Evolutionary conservation across 495 filamentous ascomycete genomes (phyloP).

Genomic region (Penicillium malachiteum): DNA sequence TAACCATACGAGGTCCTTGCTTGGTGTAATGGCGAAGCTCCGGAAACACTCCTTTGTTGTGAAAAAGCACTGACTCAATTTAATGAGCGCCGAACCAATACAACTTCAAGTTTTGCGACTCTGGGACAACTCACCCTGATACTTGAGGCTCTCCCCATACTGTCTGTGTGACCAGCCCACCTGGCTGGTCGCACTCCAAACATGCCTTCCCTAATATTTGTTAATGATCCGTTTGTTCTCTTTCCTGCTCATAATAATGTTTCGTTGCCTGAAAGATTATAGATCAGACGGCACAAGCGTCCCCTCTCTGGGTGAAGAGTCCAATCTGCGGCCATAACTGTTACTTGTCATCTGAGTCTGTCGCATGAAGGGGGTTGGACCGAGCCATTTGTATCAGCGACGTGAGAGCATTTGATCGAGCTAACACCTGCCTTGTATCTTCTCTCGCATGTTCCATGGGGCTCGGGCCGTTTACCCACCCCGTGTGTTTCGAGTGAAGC

Average conservation of each 20-base stretch:
- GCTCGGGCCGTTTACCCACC: constrained; percentile 1
- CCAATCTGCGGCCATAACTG: constrained; percentile 7
- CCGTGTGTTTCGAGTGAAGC: not conserved
- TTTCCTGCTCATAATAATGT: not conserved
- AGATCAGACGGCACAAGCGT: constrained; percentile 5
- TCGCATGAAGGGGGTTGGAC: not conserved
- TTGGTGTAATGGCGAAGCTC: not conserved
- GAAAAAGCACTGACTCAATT: not conserved
- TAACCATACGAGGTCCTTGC: not conserved
- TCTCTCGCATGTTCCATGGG: constrained; percentile 1
- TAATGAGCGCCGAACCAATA: too few relatives aligned
- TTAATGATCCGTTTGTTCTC: not conserved
- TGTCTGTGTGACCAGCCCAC: not conserved
- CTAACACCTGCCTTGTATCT: not conserved
- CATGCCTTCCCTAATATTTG: not conserved
- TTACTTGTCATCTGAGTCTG: constrained; percentile 2
- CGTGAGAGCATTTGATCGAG: too few relatives aligned
- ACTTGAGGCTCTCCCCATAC: not conserved
- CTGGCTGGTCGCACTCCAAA: constrained; percentile 8
- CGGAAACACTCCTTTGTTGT: constrained; percentile 2
- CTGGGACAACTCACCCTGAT: not conserved
- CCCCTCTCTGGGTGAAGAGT: not conserved
- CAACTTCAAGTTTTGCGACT: too few relatives aligned
- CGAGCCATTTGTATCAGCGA: not conserved
- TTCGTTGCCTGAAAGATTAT: constrained; percentile 3